phyloP scores from a whole-genome alignment of 352 stramenopile genomes.

The Phytophthora cajani region DNA sequence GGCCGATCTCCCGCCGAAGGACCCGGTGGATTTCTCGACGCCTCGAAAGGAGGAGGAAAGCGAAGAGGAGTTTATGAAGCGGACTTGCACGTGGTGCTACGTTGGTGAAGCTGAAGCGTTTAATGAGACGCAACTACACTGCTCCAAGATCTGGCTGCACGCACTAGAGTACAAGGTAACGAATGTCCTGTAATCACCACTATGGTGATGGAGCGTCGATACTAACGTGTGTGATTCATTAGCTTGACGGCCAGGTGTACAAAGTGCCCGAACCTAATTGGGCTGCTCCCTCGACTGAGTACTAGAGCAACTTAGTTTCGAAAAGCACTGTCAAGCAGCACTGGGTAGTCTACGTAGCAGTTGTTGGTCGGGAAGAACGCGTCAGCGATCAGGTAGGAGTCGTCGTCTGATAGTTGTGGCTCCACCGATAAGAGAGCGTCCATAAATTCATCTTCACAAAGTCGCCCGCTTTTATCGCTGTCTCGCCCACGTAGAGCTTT shows the following conservation, averaged over 20 bases:
- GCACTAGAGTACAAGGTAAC: conserved; percentile 88
- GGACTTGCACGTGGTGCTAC: conserved; percentile 83
- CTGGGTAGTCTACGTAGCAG: conserved; percentile 66
- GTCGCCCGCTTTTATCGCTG: conserved; percentile 53
- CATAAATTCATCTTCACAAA: conserved; percentile 84
- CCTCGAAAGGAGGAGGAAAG: conserved; percentile 63
- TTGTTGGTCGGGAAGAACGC: conserved; percentile 82
- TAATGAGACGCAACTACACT: conserved; percentile 88
- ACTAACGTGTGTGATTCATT: conserved; percentile 18
- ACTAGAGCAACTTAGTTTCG: conserved; percentile 43
- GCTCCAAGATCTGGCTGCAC: conserved; percentile 88
- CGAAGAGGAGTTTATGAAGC: conserved; percentile 76
- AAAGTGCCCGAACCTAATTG: conserved; percentile 65
- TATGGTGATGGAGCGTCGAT: background rate
- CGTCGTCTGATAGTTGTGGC: conserved; percentile 68
- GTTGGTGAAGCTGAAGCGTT: conserved; percentile 70
- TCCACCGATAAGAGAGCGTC: conserved; percentile 65
- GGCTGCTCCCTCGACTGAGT: conserved; percentile 50
- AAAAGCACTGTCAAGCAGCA: conserved; percentile 76
- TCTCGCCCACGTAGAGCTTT: conserved; percentile 71
- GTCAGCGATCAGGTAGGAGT: conserved; percentile 77
- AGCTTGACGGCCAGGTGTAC: conserved; percentile 80
- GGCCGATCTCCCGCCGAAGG: conserved; percentile 39
- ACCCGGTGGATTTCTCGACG: conserved; percentile 61
- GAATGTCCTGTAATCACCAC: background rate